Conservation (phyloP, 2,329 filamentous ascomycete species). For the Stagonosporopsis chrysanthemi region DNA sequence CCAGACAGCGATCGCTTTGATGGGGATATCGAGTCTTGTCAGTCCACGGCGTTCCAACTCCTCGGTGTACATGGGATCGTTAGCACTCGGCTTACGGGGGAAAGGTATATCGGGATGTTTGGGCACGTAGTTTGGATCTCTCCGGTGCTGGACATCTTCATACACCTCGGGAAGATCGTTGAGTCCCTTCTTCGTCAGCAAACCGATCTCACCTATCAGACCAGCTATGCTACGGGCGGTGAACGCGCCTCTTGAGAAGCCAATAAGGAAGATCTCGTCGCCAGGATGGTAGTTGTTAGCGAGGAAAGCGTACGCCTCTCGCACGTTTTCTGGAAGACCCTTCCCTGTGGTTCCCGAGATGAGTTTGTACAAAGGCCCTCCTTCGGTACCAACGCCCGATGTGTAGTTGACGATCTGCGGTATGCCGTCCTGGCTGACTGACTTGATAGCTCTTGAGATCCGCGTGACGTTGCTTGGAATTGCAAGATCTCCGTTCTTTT, state of each 20-base stretch:
- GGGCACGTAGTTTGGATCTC: constrained; percentile 54
- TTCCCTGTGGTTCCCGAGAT: constrained; percentile 53
- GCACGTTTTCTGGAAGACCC: constrained; percentile 57
- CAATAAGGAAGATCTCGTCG: constrained; percentile 58
- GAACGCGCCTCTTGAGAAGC: constrained; percentile 58
- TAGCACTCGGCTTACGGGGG: constrained; percentile 55
- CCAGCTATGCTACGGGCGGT: constrained; percentile 55
- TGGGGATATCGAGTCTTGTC: constrained; percentile 46
- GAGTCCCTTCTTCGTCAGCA: constrained; percentile 58
- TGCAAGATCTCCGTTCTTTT: constrained; percentile 52
- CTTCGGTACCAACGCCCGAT: constrained; percentile 56
- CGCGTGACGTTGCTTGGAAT: constrained; percentile 60
- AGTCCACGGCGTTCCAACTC: constrained; percentile 51
- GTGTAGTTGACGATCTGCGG: constrained; percentile 62
- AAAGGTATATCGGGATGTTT: constrained; percentile 57
- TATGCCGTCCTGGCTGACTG: constrained; percentile 56
- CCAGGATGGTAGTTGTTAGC: constrained; percentile 62
- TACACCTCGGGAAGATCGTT: constrained; percentile 57
- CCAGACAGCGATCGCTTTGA: constrained; percentile 58
- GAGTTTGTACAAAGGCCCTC: constrained; percentile 53
- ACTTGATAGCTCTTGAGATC: constrained; percentile 58
- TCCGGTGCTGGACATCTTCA: constrained; percentile 54
- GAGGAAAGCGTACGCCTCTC: constrained; percentile 60
- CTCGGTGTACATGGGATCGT: constrained; percentile 52
- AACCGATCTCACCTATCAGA: constrained; percentile 54